Evolutionary conservation across 73 alveolate species (phyloP).

Genomic region (Halteria grandinella): DNA sequence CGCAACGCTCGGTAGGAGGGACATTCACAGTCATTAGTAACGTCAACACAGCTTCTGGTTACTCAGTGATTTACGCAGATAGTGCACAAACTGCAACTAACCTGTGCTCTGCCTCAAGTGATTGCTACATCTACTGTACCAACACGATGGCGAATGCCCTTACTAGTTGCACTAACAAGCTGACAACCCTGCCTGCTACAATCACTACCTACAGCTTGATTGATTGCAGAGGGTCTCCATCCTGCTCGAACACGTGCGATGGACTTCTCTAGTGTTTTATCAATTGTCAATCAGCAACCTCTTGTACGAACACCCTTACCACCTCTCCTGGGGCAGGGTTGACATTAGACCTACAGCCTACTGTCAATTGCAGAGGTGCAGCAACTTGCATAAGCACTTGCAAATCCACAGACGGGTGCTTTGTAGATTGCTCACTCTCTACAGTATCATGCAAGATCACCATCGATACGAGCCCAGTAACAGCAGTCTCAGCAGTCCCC

Average conservation of each 20-base stretch:
- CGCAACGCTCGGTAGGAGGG: neutral
- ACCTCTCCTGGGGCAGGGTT: neutral
- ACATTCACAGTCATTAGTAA: neutral
- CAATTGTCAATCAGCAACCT: neutral
- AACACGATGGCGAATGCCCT: neutral
- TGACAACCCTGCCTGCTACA: neutral
- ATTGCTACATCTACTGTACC: constrained; percentile 24
- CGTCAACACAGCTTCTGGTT: neutral
- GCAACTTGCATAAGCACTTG: neutral
- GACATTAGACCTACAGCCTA: neutral
- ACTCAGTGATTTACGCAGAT: constrained; percentile 12
- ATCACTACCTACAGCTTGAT: neutral
- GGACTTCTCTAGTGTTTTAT: neutral
- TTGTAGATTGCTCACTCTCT: neutral
- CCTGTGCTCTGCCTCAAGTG: neutral
- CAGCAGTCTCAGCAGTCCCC: too few species aligned
- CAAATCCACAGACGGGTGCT: neutral
- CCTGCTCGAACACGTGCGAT: neutral
- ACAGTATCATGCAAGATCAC: neutral
- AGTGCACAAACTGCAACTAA: neutral
- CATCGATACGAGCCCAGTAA: neutral
- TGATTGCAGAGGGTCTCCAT: constrained; percentile 10
- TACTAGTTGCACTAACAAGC: neutral
- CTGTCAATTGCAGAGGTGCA: neutral
- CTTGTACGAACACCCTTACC: constrained; percentile 4